Evolutionary conservation across 192 early-diverging fungal species (phyloP), one percentile per base, ranked within the genome.

Genomic region (Geranomyces michiganensis): DNA sequence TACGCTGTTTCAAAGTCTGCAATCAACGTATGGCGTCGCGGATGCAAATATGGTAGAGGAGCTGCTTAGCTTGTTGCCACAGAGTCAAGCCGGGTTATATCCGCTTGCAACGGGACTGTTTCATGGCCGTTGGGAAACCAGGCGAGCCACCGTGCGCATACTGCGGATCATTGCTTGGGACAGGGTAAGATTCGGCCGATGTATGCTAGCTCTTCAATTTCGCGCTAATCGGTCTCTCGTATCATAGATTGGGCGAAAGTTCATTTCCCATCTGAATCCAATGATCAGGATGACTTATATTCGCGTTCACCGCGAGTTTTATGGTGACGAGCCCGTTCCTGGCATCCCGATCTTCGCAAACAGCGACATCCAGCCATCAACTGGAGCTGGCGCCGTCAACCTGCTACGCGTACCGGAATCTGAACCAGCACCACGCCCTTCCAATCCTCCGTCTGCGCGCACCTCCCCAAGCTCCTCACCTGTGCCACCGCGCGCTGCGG

Each of bases 91-190:
- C 15, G 92, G 93, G 14, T 73, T 94, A 56, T 84, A 88, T 62
- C 91, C 91, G 44, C 70, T 96, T n/a, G 90, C 90, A 19, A 80
- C 85, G 36, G 94, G 94, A 7, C 81, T 95, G 53, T 94, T 92
- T 75, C 90, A 92, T 68, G 88, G 89, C 7, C 79, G 89, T 22
- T 78, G 82, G 17, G 84, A 79, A 22, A 90, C 94, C 14, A 77
- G 92, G 32, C 63, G 81, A 22, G 86, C 91, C 47, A 88, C 91
- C 0, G 85, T 92, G 21, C 77, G 88, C 32, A 77, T 96, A n/a
- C 89, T 96, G 33, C 81, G 88, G 22, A 81, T 90, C 53, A 76
- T 96, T 58, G 82, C 88, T 61, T 71, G 87, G 29, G 90, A 94
- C 76, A 83, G 78, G 68, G 87, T 84, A 65, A 41, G 36, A 41